Conservation (phyloP, 805 yeast genomes). For the Barnettozyma sucrosica region DNA sequence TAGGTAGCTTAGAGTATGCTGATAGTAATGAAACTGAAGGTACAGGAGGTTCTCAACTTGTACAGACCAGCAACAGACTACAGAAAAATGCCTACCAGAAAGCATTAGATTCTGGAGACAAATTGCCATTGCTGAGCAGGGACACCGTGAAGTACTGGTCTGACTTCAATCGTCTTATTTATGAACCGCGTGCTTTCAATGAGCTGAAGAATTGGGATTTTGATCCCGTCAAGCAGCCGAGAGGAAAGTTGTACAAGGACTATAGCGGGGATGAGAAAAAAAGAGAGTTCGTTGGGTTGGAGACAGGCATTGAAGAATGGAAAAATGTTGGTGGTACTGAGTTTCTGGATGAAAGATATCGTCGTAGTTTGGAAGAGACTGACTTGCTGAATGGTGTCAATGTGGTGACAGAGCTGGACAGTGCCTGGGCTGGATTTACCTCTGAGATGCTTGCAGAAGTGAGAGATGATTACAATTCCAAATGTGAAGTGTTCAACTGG, state of each 20-base stretch:
- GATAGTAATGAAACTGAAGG: slow-evolving; percentile 2
- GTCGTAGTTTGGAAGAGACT: slow-evolving; percentile 65
- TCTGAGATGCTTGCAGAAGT: slow-evolving; percentile 44
- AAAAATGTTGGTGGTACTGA: slow-evolving; percentile 37
- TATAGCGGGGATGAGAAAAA: slow-evolving; percentile 16
- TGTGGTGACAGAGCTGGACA: slow-evolving; percentile 61
- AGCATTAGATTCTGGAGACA: slow-evolving; percentile 47
- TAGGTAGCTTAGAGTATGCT: slow-evolving; percentile 48
- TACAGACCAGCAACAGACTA: slow-evolving; percentile 31
- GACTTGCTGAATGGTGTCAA: slow-evolving; percentile 72
- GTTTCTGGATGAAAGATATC: slow-evolving; percentile 50
- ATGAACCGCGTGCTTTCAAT: slow-evolving; percentile 54
- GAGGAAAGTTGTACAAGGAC: slow-evolving; percentile 23
- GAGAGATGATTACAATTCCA: slow-evolving; percentile 65
- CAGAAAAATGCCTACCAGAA: slow-evolving; percentile 56
- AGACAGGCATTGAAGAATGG: slow-evolving; percentile 60
- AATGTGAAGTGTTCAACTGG: slow-evolving; percentile 42
- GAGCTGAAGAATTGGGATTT: slow-evolving; percentile 56
- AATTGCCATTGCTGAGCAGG: slow-evolving; percentile 30
- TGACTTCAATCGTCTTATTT: slow-evolving; percentile 65
- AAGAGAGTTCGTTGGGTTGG: slow-evolving; percentile 40
- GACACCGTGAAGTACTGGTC: slow-evolving; percentile 66
- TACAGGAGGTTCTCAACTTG: slow-evolving; percentile 15
- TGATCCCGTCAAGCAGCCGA: slow-evolving; percentile 30
- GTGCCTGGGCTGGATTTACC: slow-evolving; percentile 82